phyloP scores from a whole-genome alignment of 2,329 filamentous ascomycete species.

The Aspergillus udagawae region DNA sequence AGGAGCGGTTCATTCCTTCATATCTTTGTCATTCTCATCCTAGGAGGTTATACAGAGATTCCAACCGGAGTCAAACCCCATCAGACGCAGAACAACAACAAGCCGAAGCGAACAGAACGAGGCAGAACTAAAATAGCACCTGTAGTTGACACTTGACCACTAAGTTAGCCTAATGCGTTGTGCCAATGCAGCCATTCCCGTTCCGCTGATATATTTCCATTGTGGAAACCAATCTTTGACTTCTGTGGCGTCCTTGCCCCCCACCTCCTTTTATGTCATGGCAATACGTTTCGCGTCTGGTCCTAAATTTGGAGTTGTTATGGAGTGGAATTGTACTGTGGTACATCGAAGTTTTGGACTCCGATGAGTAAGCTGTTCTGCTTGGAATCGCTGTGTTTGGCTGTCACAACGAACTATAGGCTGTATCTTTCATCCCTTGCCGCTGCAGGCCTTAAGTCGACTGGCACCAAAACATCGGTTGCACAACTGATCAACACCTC shows the following conservation, averaged over 20 bases:
- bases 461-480: too few relatives aligned
- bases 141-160: neutral
- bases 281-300: neutral
- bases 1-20: neutral
- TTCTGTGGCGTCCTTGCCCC: neutral
- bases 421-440: too few relatives aligned
- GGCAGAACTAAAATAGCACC: neutral
- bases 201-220: neutral
- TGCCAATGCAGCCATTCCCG: neutral
- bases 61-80: neutral
- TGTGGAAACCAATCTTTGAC: neutral
- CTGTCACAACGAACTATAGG: too few relatives aligned
- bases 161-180: too few relatives aligned
- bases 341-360: too few relatives aligned
- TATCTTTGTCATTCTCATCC: neutral
- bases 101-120: neutral
- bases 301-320: neutral
- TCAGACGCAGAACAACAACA: neutral
- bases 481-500: too few relatives aligned
- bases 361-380: too few relatives aligned
- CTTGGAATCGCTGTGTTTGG: too few relatives aligned
- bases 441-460: too few relatives aligned
- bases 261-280: neutral
- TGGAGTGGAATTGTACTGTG: too few relatives aligned
- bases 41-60: neutral